A percentile compares a stretch with the other conserved stretches of the same genome.
Conservation (phyloP, 2,329 filamentous ascomycete genomes). For the Xylaria sp. region DNA sequence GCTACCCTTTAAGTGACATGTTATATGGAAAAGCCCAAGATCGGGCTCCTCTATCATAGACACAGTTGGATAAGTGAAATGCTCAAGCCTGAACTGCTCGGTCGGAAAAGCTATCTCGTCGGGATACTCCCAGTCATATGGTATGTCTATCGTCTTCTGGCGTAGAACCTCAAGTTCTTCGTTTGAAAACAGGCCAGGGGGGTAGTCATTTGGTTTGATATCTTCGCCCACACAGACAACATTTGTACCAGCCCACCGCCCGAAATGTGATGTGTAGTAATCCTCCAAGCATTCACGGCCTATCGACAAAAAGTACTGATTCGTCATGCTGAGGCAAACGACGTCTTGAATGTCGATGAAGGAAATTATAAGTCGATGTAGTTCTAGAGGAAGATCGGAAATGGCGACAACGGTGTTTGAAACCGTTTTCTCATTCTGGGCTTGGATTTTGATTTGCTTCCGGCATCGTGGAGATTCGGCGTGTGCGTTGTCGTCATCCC, state of each 20-base stretch:
- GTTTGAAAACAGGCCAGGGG: slow-evolving; percentile 27
- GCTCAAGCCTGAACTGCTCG: slow-evolving; percentile 25
- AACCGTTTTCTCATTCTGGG: not conserved
- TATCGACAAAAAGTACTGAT: slow-evolving; percentile 19
- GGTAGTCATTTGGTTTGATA: slow-evolving; percentile 25
- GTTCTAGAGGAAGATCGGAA: slow-evolving; percentile 19
- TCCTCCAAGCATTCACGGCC: slow-evolving; percentile 6
- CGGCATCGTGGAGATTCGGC: slow-evolving; percentile 1
- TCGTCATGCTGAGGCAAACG: slow-evolving; percentile 20
- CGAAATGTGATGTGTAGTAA: slow-evolving; percentile 32
- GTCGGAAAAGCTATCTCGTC: slow-evolving; percentile 19
- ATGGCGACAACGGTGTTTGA: not conserved
- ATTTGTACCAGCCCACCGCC: slow-evolving; percentile 38
- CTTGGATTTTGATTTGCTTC: not conserved
- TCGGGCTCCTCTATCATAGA: slow-evolving; percentile 21
- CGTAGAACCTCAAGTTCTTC: slow-evolving; percentile 30
- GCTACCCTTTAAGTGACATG: not conserved
- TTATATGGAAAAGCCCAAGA: slow-evolving; percentile 8
- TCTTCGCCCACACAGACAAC: slow-evolving; percentile 38
- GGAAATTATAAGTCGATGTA: slow-evolving; percentile 21
- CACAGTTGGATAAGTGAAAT: slow-evolving; percentile 13
- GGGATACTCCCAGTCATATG: not conserved
- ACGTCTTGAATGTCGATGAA: slow-evolving; percentile 7
- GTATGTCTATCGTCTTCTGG: slow-evolving; percentile 5
- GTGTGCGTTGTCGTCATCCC: not conserved